Base-by-base conservation (phyloP, 169 alveolate genomes). In the Cryptosporidium ubiquitum region DNA sequence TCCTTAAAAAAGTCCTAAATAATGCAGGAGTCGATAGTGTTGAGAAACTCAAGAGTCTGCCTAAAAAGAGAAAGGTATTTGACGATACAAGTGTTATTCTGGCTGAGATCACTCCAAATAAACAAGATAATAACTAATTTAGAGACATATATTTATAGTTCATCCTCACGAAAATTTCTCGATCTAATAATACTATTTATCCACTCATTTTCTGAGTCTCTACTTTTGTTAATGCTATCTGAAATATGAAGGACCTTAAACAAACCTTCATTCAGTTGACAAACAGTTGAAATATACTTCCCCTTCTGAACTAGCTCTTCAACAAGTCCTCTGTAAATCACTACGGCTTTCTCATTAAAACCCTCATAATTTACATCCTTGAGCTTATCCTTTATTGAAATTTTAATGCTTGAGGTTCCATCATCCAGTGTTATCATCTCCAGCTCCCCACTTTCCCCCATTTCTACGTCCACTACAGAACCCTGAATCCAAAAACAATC, bases 401-500 rank as follows among this genome's bases (percentile, higher is more conserved):
- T 31, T 40, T 10, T 58, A 14, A 61, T 14, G 37, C 79, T 79
- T n/a, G 49, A 35, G 20, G 89, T 79, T 12, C 89, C 75, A 29
- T 79, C 89, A 61, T 79, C 89, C 33, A 79, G n/a, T 14, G 35
- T 49, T 10, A 69, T 47, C 26, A 7, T 31, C 5, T 79, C 64
- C 58, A 73, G 16, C 52, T 29, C 69, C 20, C 69, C 69, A 52
- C 33, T 26, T 14, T 35, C 37, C 9, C 18, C 55, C 1, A 79
- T 9, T 14, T 79, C 64, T 7, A 79, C 31, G 18, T 69, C 84
- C 7, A 66, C 49, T 7, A 79, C 58, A 49, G 37, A 79, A 39
- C 89, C 89, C 44, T 61, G 75, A 39, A 79, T 29, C 89, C 89
- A 79, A 44, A 66, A 79, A 16, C 89, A 79, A 18, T 79, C 75